phyloP scores from a whole-genome alignment of 805 yeast genomes.

The Candida manassasensis region DNA sequence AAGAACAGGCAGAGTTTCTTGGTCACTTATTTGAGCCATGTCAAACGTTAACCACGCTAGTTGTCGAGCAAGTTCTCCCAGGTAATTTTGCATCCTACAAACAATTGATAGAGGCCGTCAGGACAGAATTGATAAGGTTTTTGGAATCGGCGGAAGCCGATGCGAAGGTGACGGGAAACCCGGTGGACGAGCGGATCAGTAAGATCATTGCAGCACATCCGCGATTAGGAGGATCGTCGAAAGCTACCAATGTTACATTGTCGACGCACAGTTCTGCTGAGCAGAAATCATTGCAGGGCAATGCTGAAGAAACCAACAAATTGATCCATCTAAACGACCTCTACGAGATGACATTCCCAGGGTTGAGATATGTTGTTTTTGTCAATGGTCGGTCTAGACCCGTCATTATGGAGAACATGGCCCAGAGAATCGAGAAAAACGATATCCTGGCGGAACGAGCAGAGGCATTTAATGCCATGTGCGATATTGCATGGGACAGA shows the following conservation, averaged over 20 bases:
- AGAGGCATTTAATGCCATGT: conserved; percentile 82
- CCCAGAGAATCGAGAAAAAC: conserved; percentile 49
- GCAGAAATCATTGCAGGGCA: conserved; percentile 57
- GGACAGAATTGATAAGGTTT: conserved; percentile 33
- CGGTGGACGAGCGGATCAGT: conserved; percentile 24
- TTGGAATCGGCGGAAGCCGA: conserved; percentile 20
- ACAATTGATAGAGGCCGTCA: conserved; percentile 42
- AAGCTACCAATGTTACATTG: conserved; percentile 30
- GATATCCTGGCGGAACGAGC: conserved; percentile 51
- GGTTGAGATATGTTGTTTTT: conserved; percentile 81
- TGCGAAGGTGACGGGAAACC: conserved; percentile 16
- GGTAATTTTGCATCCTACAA: conserved; percentile 16
- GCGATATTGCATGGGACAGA: conserved; percentile 84
- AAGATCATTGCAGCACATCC: conserved; percentile 89
- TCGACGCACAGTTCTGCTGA: conserved; percentile 67
- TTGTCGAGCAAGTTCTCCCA: conserved; percentile 25
- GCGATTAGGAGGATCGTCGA: conserved; percentile 63
- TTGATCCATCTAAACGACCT: conserved; percentile 50
- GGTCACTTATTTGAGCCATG: conserved; percentile 67
- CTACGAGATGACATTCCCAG: conserved; percentile 61
- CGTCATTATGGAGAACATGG: conserved; percentile 62
- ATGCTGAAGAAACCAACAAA: conserved; percentile 45
- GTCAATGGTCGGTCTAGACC: conserved; percentile 77
- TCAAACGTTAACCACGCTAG: conserved; percentile 34
- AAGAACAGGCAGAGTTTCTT: conserved; percentile 36